Base-by-base conservation (phyloP, 768 basidiomycete species). In the Tubosaeta sp. region DNA sequence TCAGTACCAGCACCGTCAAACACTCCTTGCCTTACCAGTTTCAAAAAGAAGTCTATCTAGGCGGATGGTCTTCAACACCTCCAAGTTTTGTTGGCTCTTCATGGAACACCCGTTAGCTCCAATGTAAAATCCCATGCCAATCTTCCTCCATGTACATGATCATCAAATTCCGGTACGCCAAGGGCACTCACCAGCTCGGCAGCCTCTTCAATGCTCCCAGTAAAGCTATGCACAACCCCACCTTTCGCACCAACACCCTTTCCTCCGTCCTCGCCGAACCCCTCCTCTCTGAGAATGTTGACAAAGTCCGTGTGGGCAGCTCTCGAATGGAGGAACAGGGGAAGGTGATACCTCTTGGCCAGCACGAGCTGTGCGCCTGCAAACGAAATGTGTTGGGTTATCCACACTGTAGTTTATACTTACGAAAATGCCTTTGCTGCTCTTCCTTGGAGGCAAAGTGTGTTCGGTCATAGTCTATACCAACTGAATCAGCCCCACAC, bases 221-320 rank as follows among this genome's bases (percentile, higher is more conserved):
- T 90, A 68, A 90, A 90, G 55, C 86, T 88, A 63, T 91, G 91
- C 4, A 91, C 87, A 19, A 92, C 90, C 1, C 89, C 90, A 4
- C 88, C 84, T 19, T 73, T 74, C 16, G 74, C 82, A 37, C 84
- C 88, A 51, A 80, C 71, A 27, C 64, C 68, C 53, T 64, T 67
- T 4, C 85, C 85, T 27, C 84, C 79, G 58, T 80, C 67, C 35
- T 74, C 68, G 14, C 76, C 75, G 61, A 86, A 87, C 1, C 86
- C 84, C 57, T 84, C 82, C 51, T 84, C 82, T 22, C 71, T 74
- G 22, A 92, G 74, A 17, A 86, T 85, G 17, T 60, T 63, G 26
- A 88, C 80, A 52, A 92, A 75, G 58, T 91, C 90, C 2, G 57
- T 41, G 59, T 91, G 88, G 1, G 87, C 84, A n/a, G 84, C 80